These are phyloP conservation scores for Neostapfia colusana DNA, from an alignment of 176 grass and related monocot species.

Conservation along the genomic window DNA sequence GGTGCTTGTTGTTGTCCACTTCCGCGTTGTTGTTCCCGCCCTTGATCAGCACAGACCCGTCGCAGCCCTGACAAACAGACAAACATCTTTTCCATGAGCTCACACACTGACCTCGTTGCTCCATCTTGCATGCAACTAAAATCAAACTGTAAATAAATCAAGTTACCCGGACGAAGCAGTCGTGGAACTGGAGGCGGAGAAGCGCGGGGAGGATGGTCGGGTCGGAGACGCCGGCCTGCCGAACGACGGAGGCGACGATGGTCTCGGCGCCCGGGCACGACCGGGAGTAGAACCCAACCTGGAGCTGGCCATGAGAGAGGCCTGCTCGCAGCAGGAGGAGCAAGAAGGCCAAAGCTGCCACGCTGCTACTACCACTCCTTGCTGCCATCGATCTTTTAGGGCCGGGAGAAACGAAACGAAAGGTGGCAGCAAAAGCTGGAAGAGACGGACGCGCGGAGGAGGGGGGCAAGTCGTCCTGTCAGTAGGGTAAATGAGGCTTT, in stretches of 20 bases:
- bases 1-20: slow-evolving; percentile 65
- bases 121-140: no score
- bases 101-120: no score
- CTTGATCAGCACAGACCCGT: slow-evolving; percentile 73
- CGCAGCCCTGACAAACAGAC: slow-evolving; percentile 70
- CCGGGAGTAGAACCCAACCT: slow-evolving; percentile 70
- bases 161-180: slow-evolving; percentile 79
- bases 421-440: no score
- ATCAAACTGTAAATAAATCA: no score
- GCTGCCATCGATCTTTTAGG: slow-evolving; percentile 37
- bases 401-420: no score
- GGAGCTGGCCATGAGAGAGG: slow-evolving; percentile 44
- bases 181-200: slow-evolving; percentile 84
- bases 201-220: slow-evolving; percentile 67
- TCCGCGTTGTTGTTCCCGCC: slow-evolving; percentile 44
- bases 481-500: slow-evolving; percentile 41
- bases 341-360: slow-evolving; percentile 7
- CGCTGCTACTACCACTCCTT: background rate
- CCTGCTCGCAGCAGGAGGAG: slow-evolving; percentile 30
- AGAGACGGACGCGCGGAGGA: background rate
- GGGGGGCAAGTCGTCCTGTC: slow-evolving; percentile 38
- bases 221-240: slow-evolving; percentile 35
- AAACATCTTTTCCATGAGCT: no score
- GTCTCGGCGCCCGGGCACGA: slow-evolving; percentile 75
- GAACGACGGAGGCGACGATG: slow-evolving; percentile 63